Conservation (phyloP, 495 filamentous ascomycete genomes). For the Trichoderma asperelloides region DNA sequence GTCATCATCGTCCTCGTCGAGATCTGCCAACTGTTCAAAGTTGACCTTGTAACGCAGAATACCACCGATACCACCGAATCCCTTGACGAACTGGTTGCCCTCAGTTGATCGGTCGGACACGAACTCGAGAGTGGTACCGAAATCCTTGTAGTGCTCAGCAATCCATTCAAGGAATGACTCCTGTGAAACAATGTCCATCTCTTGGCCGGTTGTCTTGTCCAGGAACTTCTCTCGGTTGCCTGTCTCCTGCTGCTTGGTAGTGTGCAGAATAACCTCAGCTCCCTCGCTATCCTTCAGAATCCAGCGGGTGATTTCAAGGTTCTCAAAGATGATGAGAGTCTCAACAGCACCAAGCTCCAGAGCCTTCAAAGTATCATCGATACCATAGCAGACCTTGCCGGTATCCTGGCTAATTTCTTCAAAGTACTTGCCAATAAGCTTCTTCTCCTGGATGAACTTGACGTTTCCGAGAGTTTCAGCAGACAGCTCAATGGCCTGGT, state of each 20-base stretch:
- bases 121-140: constrained; percentile 93
- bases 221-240: constrained; percentile 72
- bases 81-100: constrained; percentile 99
- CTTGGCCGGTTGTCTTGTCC: constrained; percentile 88
- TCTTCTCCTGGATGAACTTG: constrained; percentile 99
- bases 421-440: constrained; percentile 96
- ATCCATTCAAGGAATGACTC: constrained; percentile 96
- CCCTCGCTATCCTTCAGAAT: constrained; percentile 69
- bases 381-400: constrained; percentile 92
- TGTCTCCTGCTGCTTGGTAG: constrained; percentile 74
- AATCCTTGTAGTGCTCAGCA: constrained; percentile 94
- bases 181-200: constrained; percentile 87
- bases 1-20: constrained; percentile 95
- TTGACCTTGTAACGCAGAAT: constrained; percentile 99
- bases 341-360: constrained; percentile 92
- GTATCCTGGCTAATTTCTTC: constrained; percentile 97
- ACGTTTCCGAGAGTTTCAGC: constrained; percentile 96
- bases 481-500: constrained; percentile 94
- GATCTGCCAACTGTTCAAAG: constrained; percentile 95
- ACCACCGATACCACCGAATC: constrained; percentile 95
- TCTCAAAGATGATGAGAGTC: constrained; percentile 94
- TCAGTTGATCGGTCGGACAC: constrained; percentile 94
- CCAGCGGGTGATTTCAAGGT: constrained; percentile 89
- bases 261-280: constrained; percentile 66
- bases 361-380: constrained; percentile 97